phyloP scores from a whole-genome alignment of 768 basidiomycete genomes.

The Vararia minispora region DNA sequence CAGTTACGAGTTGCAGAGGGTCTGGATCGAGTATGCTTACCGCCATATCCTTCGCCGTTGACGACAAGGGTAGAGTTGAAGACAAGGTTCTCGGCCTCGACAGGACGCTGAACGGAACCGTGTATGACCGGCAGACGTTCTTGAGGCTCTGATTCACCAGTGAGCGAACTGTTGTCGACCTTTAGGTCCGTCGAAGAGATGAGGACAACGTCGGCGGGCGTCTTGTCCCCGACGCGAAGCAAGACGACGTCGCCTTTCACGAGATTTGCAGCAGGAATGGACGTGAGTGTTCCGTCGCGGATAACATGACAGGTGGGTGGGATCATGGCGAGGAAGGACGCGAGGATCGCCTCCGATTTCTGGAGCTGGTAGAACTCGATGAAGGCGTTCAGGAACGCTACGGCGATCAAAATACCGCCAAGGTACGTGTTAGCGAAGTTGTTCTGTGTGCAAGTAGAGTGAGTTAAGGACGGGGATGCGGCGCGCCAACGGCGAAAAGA shows the following conservation, averaged over 20 bases:
- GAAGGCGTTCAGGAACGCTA: constrained; percentile 58
- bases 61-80: constrained; percentile 62
- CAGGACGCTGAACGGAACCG: constrained; percentile 37
- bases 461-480: constrained; percentile 5
- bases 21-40: constrained; percentile 33
- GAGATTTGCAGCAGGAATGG: constrained; percentile 47
- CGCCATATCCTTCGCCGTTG: constrained; percentile 63
- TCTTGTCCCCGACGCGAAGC: constrained; percentile 57
- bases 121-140: constrained; percentile 38
- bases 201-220: constrained; percentile 53
- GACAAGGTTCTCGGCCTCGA: constrained; percentile 61
- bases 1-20: too few species aligned
- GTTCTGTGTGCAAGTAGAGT: constrained; percentile 20
- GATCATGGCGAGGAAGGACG: constrained; percentile 65
- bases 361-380: constrained; percentile 65
- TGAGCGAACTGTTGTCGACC: constrained; percentile 61
- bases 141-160: constrained; percentile 62
- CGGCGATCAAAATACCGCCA: constrained; percentile 55
- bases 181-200: constrained; percentile 54
- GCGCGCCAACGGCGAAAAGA: neutral
- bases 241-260: constrained; percentile 61
- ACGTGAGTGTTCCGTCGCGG: constrained; percentile 41
- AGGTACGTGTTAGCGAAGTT: constrained; percentile 61
- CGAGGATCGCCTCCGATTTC: constrained; percentile 63
- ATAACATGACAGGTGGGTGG: constrained; percentile 57